Conservation (phyloP, 192 early-diverging fungal species). For the Coemansia sp. region DNA sequence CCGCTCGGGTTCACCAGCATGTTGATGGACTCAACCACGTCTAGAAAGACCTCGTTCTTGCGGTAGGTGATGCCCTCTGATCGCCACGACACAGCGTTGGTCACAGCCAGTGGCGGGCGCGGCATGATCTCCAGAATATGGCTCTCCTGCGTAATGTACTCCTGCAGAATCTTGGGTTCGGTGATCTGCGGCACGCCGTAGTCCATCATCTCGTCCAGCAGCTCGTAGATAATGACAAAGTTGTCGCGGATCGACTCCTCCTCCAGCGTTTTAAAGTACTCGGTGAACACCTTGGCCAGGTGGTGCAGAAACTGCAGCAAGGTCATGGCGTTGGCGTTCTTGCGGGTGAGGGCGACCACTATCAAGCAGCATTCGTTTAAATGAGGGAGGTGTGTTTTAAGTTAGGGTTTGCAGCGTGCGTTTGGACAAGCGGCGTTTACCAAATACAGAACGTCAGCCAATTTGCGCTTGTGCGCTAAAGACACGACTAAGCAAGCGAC, state of each 20-base stretch:
- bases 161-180: conserved; percentile 83
- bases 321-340: conserved; percentile 97
- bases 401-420: too few relatives aligned
- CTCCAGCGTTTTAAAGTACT: conserved; percentile 89
- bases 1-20: conserved; percentile 66
- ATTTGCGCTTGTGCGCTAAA: too few relatives aligned
- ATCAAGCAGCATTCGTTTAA: not conserved
- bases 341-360: conserved; percentile 91
- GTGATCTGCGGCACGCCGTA: conserved; percentile 89
- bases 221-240: conserved; percentile 89
- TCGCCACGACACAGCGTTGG: conserved; percentile 69
- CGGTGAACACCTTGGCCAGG: conserved; percentile 86
- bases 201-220: conserved; percentile 93
- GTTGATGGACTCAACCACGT: conserved; percentile 75
- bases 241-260: conserved; percentile 90
- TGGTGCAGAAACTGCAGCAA: conserved; percentile 96
- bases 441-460: too few relatives aligned
- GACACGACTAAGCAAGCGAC: too few relatives aligned
- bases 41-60: conserved; percentile 77
- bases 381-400: not conserved
- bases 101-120: conserved; percentile 84
- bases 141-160: conserved; percentile 97
- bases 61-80: conserved; percentile 69
- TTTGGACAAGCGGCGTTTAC: too few relatives aligned
- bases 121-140: conserved; percentile 90